Evolutionary conservation across 169 alveolate species (phyloP).

Genomic region (Plasmodium malariae): DNA sequence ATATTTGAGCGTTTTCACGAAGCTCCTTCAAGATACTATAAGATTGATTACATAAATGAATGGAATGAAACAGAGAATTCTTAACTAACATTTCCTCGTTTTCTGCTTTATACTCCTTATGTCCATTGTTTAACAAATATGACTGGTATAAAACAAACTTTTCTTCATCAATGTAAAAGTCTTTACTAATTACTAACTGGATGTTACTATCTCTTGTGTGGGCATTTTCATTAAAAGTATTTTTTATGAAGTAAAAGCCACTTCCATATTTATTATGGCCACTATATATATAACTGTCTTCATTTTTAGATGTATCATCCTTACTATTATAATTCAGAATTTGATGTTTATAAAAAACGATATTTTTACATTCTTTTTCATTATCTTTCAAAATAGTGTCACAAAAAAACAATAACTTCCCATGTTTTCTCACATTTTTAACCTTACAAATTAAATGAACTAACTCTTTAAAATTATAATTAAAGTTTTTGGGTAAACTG

Average conservation of each 20-base stretch:
- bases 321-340: background rate
- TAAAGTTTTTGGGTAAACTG: background rate
- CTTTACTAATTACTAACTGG: constrained; percentile 47
- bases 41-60: constrained; percentile 24
- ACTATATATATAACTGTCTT: too few species aligned
- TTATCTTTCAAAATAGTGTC: constrained; percentile 29
- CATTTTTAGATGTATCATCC: constrained; percentile 7
- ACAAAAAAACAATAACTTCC: constrained; percentile 41
- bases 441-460: constrained; percentile 72
- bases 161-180: constrained; percentile 63
- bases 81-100: background rate
- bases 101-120: background rate
- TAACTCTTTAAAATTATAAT: constrained; percentile 16
- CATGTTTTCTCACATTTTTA: constrained; percentile 76
- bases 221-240: constrained; percentile 31
- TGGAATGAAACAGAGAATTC: constrained; percentile 9
- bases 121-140: constrained; percentile 4
- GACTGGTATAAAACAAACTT: constrained; percentile 29
- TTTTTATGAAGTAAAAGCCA: constrained; percentile 14
- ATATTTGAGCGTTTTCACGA: background rate
- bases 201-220: constrained; percentile 1
- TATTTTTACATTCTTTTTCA: constrained; percentile 6
- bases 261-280: too few species aligned
- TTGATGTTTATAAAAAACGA: constrained; percentile 35
- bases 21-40: constrained; percentile 11